phyloP scores from a whole-genome alignment of 2,329 filamentous ascomycete genomes.

The Curvularia verruculosa region DNA sequence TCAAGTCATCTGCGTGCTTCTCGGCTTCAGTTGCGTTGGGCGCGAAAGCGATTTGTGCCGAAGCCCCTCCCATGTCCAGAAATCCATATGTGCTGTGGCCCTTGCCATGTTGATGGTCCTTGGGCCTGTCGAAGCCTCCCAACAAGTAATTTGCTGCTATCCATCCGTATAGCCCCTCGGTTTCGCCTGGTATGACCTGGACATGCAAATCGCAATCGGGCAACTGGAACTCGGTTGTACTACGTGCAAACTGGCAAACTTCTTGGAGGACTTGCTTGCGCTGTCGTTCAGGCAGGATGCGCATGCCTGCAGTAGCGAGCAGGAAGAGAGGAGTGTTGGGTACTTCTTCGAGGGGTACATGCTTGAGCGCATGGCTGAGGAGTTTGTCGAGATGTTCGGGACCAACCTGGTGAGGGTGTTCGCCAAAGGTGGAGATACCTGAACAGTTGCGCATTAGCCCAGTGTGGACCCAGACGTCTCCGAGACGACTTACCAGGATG shows the following conservation, averaged over 20 bases:
- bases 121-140: slow-evolving; percentile 82
- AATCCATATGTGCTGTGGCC: slow-evolving; percentile 95
- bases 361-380: slow-evolving; percentile 78
- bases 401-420: slow-evolving; percentile 76
- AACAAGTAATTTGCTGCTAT: slow-evolving; percentile 95
- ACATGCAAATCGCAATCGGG: slow-evolving; percentile 91
- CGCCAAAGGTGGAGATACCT: slow-evolving; percentile 85
- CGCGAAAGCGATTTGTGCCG: slow-evolving; percentile 96
- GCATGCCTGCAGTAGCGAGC: slow-evolving; percentile 94
- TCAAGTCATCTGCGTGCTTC: slow-evolving; percentile 89
- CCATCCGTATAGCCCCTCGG: slow-evolving; percentile 96
- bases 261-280: slow-evolving; percentile 74
- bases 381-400: slow-evolving; percentile 80
- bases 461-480: neutral
- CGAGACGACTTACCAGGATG: slow-evolving; percentile 68
- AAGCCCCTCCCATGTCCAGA: slow-evolving; percentile 97
- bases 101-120: slow-evolving; percentile 79
- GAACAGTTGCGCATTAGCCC: slow-evolving; percentile 19
- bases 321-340: slow-evolving; percentile 89
- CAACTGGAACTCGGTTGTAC: slow-evolving; percentile 78
- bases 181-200: slow-evolving; percentile 93
- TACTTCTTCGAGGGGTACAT: slow-evolving; percentile 78
- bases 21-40: slow-evolving; percentile 89
- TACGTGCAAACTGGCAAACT: slow-evolving; percentile 81
- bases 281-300: slow-evolving; percentile 76